Evolutionary conservation across 805 yeast genomes (phyloP).

Genomic region (Tetrapisispora nanseiensis): DNA sequence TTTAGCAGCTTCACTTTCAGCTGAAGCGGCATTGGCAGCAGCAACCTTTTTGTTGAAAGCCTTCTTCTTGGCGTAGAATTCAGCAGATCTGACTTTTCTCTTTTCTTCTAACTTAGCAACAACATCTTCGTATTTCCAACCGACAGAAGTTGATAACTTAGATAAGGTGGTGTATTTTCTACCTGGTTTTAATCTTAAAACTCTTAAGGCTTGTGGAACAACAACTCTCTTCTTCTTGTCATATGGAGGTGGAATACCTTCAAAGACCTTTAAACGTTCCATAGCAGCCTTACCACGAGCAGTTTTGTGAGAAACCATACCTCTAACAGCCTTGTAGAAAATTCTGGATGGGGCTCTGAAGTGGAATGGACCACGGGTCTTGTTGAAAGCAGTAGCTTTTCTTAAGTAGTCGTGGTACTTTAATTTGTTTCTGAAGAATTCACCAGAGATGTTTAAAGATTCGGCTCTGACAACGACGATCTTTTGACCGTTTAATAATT

Average conservation of each 20-base stretch:
- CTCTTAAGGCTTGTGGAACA: conserved; percentile 99
- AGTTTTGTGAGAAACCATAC: conserved; percentile 99
- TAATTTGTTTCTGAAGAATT: conserved; percentile 99
- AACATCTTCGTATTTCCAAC: conserved; percentile 99
- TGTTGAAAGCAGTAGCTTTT: conserved; percentile 98
- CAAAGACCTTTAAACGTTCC: conserved; percentile 98
- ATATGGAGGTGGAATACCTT: conserved; percentile 99
- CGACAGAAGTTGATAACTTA: conserved; percentile 91
- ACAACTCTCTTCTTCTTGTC: conserved; percentile 99
- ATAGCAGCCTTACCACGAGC: conserved; percentile 99
- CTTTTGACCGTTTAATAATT: conserved; percentile 95
- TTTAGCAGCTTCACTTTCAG: conserved; percentile 83
- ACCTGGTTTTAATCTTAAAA: conserved; percentile 97
- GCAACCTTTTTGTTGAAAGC: conserved; percentile 88
- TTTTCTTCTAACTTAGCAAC: conserved; percentile 97
- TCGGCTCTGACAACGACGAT: conserved; percentile 95
- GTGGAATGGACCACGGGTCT: conserved; percentile 99
- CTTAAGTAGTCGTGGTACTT: conserved; percentile 99
- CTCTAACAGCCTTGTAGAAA: conserved; percentile 98
- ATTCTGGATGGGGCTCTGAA: conserved; percentile 99
- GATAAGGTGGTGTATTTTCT: conserved; percentile 99
- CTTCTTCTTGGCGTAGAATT: conserved; percentile 97
- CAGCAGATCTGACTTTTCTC: conserved; percentile 98
- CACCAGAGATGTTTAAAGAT: conserved; percentile 98
- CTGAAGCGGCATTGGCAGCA: conserved; percentile 79